Evolutionary conservation across 306 rosid species (phyloP), one percentile per base, ranked within the genome.

Genomic region (Elaeagnus macrophylla): DNA sequence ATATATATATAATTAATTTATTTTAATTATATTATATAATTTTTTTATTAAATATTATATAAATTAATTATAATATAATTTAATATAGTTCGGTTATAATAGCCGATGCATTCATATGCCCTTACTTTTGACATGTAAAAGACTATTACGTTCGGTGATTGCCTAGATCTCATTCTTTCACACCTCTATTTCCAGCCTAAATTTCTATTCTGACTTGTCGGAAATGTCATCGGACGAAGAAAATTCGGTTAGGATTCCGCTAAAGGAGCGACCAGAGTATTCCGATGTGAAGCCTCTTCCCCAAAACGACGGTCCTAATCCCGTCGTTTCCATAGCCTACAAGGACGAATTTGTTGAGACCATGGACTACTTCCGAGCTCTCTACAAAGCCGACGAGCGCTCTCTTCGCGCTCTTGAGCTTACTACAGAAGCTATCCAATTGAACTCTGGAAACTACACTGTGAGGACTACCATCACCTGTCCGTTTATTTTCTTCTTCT

Each of bases 301-400:
- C 6, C 96, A 86, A 58, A 76, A 86, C 75, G 96, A 91, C 35
- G 97, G 97, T 0, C 94, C 88, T 6, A 68, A 57, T 37, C 93
- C 96, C 12, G 84, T 86, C 10, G 94, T 91, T 25, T 82, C 94
- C 58, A 91, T 91, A 56, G 74, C 70, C 10, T 91, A 91, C 82
- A 79, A 80, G 53, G 75, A 80, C 53, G 80, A 76, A 3, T 91
- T 91, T 43, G 60, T 65, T 1, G 80, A 91, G 63, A 86, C 84
- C 38, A 86, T 86, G 96, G 74, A 75, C 74, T 91, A 77, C 69
- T 86, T 91, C 70, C 84, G 97, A 62, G 96, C 97, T n/a, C 43
- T 86, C 53, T 91, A 79, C 72, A 59, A 63, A 10, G 77, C 89
- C 45, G 78, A 83, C 5, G 96, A 91, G 59, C 93, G 77, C 11